Conservation (phyloP, 2,329 filamentous ascomycete species). For the Paraphaeosphaeria sporulosa region DNA sequence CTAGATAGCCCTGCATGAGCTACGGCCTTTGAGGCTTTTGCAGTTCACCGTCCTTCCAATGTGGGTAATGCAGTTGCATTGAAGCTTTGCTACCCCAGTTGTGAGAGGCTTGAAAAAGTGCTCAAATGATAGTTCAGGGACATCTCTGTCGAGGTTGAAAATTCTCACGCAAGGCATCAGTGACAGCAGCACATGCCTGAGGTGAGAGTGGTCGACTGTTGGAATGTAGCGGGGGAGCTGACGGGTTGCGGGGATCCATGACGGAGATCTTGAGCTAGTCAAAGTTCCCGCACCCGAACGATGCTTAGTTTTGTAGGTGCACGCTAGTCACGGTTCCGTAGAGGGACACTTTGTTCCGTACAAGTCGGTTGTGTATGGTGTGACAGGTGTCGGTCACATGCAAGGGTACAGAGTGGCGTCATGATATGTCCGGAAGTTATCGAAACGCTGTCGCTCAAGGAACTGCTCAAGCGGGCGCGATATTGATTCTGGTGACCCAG, state of each 20-base stretch:
- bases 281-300: slow-evolving; percentile 5
- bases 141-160: neutral
- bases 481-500: too few species aligned
- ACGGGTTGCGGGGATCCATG: slow-evolving; percentile 10
- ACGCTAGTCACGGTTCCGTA: neutral
- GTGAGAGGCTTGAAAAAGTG: neutral
- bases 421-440: neutral
- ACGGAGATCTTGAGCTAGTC: neutral
- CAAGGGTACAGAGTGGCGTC: neutral
- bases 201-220: neutral
- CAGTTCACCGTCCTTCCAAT: neutral
- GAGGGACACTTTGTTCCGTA: neutral
- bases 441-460: neutral
- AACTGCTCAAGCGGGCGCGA: too few species aligned
- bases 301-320: neutral
- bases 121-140: neutral
- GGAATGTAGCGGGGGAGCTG: neutral
- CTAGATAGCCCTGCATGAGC: neutral
- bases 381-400: neutral
- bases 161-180: neutral
- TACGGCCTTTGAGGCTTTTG: neutral
- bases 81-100: neutral
- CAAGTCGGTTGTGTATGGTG: neutral
- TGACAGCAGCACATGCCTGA: neutral
- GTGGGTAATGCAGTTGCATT: neutral